These are phyloP conservation scores for Aspergillus kassunensis DNA, from an alignment of 495 filamentous ascomycete genomes.

Conservation along the genomic window DNA sequence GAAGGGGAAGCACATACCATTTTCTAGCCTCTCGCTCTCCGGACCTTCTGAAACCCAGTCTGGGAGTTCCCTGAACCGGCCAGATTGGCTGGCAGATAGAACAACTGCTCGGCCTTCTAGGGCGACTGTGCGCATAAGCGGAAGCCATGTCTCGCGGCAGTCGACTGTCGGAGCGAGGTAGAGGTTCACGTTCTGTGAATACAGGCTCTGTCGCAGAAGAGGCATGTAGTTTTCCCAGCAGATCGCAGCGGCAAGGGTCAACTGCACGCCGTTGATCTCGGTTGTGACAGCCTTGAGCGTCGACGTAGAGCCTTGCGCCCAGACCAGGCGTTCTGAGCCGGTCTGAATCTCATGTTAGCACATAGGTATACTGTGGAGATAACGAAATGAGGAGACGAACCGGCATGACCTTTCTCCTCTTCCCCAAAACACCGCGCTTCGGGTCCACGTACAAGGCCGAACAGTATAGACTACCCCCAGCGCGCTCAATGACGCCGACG, in stretches of 20 bases:
- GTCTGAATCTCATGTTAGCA: constrained; percentile 48
- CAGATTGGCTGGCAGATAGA: constrained; percentile 82
- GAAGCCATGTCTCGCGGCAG: constrained; percentile 75
- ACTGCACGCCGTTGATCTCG: constrained; percentile 67
- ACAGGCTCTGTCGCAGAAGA: constrained; percentile 71
- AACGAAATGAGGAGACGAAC: constrained; percentile 41
- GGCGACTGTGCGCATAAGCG: constrained; percentile 76
- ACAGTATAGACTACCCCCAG: constrained; percentile 83
- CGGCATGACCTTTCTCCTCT: constrained; percentile 94
- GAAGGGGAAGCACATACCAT: constrained; percentile 3
- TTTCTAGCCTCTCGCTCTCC: constrained; percentile 6
- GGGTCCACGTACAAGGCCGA: constrained; percentile 81
- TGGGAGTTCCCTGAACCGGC: constrained; percentile 54
- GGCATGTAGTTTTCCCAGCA: constrained; percentile 99
- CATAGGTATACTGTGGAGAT: too few relatives aligned
- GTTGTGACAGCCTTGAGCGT: constrained; percentile 81
- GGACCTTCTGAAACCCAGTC: constrained; percentile 45
- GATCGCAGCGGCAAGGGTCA: constrained; percentile 81
- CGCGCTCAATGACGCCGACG: constrained; percentile 72
- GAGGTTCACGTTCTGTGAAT: constrained; percentile 87
- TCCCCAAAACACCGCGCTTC: constrained; percentile 64
- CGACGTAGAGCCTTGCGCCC: constrained; percentile 80
- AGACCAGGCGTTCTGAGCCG: constrained; percentile 75
- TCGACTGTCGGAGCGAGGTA: constrained; percentile 94
- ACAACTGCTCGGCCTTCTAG: constrained; percentile 82